Evolutionary conservation across 306 rosid genomes (phyloP).

Genomic region (Delonix regia): DNA sequence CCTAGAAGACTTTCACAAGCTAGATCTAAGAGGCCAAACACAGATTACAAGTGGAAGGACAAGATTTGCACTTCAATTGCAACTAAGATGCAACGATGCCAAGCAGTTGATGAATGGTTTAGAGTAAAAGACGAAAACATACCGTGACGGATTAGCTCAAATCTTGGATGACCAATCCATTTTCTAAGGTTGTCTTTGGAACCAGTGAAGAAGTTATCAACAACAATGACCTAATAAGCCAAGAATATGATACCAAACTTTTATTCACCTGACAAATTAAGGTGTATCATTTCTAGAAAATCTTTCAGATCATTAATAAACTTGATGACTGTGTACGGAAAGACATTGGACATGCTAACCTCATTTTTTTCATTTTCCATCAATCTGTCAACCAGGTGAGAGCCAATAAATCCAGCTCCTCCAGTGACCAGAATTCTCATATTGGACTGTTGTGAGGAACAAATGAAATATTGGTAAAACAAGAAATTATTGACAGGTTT

Average conservation of each 20-base stretch:
- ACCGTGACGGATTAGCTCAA: constrained; percentile 96
- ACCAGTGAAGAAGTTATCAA: constrained; percentile 91
- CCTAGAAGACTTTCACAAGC: background rate
- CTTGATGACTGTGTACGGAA: constrained; percentile 12
- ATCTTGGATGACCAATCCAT: constrained; percentile 97
- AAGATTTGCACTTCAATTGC: background rate
- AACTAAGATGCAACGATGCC: constrained; percentile 11
- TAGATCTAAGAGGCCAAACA: constrained; percentile 23
- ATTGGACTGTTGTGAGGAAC: constrained; percentile 62
- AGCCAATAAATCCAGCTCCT: constrained; percentile 99
- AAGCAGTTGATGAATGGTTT: background rate
- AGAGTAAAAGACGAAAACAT: constrained; percentile 28
- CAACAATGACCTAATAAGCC: constrained; percentile 75
- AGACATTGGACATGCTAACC: constrained; percentile 45
- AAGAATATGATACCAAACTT: constrained; percentile 13
- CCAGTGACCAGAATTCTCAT: constrained; percentile 97
- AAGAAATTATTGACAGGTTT: background rate
- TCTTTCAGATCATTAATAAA: constrained; percentile 5
- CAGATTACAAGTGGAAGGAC: background rate
- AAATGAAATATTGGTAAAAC: background rate
- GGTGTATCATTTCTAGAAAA: background rate
- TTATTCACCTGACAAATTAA: background rate
- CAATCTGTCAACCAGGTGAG: constrained; percentile 87
- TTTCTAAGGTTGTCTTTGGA: constrained; percentile 85
- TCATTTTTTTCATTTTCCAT: constrained; percentile 93